These are phyloP conservation scores for Effrenium voratum DNA, from an alignment of 73 alveolate species.

Conservation along the genomic window DNA sequence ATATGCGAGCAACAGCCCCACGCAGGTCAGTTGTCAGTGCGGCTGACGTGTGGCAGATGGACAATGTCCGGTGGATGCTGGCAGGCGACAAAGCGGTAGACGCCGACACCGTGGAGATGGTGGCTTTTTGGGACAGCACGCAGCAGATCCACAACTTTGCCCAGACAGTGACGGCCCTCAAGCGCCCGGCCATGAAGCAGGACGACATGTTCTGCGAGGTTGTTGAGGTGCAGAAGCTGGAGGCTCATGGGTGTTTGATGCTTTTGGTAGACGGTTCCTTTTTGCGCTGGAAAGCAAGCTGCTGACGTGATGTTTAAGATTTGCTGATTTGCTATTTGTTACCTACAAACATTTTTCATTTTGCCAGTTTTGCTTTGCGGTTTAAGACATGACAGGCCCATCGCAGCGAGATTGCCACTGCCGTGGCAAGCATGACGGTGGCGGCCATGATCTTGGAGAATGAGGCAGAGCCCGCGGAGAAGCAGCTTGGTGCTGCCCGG, in stretches of 20 bases:
- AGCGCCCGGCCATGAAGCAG: not conserved
- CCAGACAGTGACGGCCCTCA: not conserved
- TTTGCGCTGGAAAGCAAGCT: not conserved
- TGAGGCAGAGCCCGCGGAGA: not conserved
- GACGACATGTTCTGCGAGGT: not conserved
- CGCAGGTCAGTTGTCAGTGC: not conserved
- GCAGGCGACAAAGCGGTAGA: not conserved
- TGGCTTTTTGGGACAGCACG: not conserved
- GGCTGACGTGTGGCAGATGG: not conserved
- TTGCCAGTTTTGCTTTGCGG: too few species aligned
- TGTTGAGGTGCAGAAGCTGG: not conserved
- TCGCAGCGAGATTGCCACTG: not conserved
- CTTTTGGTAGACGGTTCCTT: not conserved
- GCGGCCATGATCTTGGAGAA: not conserved
- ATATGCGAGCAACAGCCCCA: not conserved
- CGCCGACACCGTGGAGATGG: not conserved
- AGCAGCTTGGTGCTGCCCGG: not conserved
- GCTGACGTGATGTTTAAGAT: not conserved
- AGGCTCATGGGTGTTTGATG: not conserved
- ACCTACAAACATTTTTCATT: not conserved
- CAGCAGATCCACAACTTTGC: not conserved
- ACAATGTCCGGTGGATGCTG: not conserved
- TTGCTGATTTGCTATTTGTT: not conserved
- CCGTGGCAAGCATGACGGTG: not conserved
- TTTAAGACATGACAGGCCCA: too few species aligned